Evolutionary conservation across 2,329 filamentous ascomycete species (phyloP).

Genomic region (Exophiala dermatitidis): DNA sequence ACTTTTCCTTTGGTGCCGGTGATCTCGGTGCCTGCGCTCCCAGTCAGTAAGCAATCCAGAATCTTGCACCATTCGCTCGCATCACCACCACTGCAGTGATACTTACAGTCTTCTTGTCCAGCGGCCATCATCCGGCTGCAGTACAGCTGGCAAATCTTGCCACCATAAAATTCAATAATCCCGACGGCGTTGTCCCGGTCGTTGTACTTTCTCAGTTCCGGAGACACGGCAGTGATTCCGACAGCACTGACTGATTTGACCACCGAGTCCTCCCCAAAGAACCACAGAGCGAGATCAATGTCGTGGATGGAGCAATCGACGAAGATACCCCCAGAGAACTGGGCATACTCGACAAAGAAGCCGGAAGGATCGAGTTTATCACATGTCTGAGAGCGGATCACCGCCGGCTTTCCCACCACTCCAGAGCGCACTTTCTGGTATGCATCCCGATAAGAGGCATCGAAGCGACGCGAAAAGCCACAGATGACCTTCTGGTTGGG

Average conservation of each 20-base stretch:
- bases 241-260: conserved; percentile 52
- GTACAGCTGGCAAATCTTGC: conserved; percentile 59
- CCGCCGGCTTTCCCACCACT: conserved; percentile 52
- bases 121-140: conserved; percentile 60
- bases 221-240: conserved; percentile 54
- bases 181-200: conserved; percentile 59
- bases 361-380: conserved; percentile 59
- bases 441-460: conserved; percentile 57
- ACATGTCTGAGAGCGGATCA: conserved; percentile 60
- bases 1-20: conserved; percentile 61
- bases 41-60: background rate
- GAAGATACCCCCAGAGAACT: conserved; percentile 61
- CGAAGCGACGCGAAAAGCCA: conserved; percentile 61
- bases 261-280: conserved; percentile 49
- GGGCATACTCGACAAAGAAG: conserved; percentile 62
- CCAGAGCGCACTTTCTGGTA: conserved; percentile 47
- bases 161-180: conserved; percentile 58
- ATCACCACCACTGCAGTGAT: background rate
- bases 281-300: conserved; percentile 60
- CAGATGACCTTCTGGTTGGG: conserved; percentile 60
- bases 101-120: conserved; percentile 52
- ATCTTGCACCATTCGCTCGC: background rate
- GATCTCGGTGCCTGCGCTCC: conserved; percentile 47
- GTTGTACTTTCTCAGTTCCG: conserved; percentile 50
- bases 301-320: conserved; percentile 66